Conservation (phyloP, 345 rosid genomes). For the Gossypium australe region DNA sequence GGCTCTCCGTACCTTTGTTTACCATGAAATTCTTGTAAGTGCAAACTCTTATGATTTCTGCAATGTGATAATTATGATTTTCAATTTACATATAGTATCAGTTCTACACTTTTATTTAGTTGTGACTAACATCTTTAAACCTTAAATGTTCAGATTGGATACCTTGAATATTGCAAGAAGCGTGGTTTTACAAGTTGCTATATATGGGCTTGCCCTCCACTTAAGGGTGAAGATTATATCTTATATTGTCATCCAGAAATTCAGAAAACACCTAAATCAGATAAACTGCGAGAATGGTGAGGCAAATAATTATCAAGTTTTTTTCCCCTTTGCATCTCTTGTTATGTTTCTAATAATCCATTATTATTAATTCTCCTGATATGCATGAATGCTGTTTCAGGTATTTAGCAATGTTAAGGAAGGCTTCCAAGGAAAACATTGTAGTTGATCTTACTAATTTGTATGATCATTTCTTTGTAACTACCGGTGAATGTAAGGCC, state of each 20-base stretch:
- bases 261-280: constrained; percentile 98
- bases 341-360: neutral
- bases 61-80: neutral
- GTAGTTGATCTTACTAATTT: constrained; percentile 80
- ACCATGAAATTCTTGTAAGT: constrained; percentile 94
- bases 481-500: constrained; percentile 82
- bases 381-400: constrained; percentile 32
- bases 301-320: constrained; percentile 22
- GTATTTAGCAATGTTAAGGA: constrained; percentile 85
- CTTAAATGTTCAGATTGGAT: constrained; percentile 70
- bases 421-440: constrained; percentile 80
- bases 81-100: neutral
- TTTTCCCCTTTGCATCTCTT: neutral
- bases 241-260: constrained; percentile 99
- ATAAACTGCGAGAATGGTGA: constrained; percentile 97
- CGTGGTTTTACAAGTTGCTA: constrained; percentile 99
- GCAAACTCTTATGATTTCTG: constrained; percentile 6
- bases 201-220: constrained; percentile 99
- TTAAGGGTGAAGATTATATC: constrained; percentile 99
- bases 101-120: neutral
- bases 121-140: constrained; percentile 8
- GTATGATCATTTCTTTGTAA: constrained; percentile 85
- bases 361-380: constrained; percentile 2
- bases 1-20: constrained; percentile 95
- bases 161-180: constrained; percentile 94